Evolutionary conservation across 2,329 filamentous ascomycete species (phyloP), one percentile per base, ranked within the genome.

Genomic region (Fusarium nisikadoi): DNA sequence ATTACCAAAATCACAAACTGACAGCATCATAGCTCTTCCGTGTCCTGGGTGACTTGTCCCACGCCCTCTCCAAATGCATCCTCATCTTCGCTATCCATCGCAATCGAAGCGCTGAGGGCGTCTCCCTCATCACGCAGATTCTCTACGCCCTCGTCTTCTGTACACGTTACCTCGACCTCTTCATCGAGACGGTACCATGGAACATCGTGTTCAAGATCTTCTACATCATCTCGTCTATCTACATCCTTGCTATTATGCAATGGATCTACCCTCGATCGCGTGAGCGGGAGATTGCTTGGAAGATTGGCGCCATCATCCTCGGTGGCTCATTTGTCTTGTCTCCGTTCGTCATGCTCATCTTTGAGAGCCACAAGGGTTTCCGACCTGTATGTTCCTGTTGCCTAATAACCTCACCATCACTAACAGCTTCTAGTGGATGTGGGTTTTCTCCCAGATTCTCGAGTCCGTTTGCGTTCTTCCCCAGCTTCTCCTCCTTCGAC

Each of bases 261-360:
- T 92, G 91, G 83, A 85, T 94, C 27, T 97, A 90, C 81, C 92
- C 95, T 16, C 89, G 95, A 38, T 97, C 95, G n/a, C 86, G 95
- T 45, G 95, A 98, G 83, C 88, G 91, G 58, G 95, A 98, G 84
- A 90, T 94, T 76, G 93, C 94, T n/a, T 98, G 95, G 95, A 97
- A 95, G 83, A 85, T 98, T 72, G 94, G 93, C 45, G 90, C 90
- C 31, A 89, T 89, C 72, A 91, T 91, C 57, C 82, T 95, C 5
- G 86, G 83, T 17, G 92, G 88, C 8, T 91, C 91, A 25, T 77
- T 94, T 35, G 76, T 92, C 17, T 79, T 92, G 35, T 91, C 94
- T 14, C 94, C 94, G 0, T 87, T 97, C 71, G 87, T 90, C 73
- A 92, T 91, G 84, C 80, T 92, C 73, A 89, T 94, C 59, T 92